phyloP scores from a whole-genome alignment of 192 early-diverging fungal genomes.

The Geranomyces michiganensis region DNA sequence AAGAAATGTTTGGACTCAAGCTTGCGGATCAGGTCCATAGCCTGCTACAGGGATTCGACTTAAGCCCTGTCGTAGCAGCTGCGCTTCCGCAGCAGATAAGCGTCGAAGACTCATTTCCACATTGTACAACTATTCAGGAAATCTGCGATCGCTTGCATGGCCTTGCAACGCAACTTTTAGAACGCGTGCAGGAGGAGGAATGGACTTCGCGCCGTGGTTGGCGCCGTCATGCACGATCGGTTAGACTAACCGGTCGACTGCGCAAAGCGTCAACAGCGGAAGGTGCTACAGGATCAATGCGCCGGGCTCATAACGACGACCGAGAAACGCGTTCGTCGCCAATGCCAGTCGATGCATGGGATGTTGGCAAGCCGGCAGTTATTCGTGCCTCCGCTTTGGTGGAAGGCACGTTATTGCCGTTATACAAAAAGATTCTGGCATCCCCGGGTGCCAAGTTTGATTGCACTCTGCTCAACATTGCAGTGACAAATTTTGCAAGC shows the following conservation, averaged over 20 bases:
- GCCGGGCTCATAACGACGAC: constrained; percentile 14
- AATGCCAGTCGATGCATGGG: constrained; percentile 39
- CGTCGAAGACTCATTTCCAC: constrained; percentile 47
- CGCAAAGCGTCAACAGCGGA: background rate
- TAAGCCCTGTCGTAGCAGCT: constrained; percentile 23
- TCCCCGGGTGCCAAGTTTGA: background rate
- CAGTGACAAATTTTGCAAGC: background rate
- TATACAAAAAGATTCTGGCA: background rate
- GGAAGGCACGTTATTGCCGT: background rate
- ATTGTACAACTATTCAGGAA: constrained; percentile 32
- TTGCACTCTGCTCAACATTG: constrained; percentile 27
- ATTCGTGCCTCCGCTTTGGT: background rate
- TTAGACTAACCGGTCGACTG: constrained; percentile 35
- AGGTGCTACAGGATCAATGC: too few relatives aligned
- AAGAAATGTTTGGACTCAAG: background rate
- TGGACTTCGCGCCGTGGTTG: constrained; percentile 10
- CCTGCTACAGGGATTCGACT: constrained; percentile 37
- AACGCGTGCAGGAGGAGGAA: constrained; percentile 38
- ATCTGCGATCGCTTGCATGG: constrained; percentile 10
- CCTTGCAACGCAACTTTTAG: constrained; percentile 29
- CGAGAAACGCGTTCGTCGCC: constrained; percentile 20
- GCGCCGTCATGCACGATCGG: constrained; percentile 28
- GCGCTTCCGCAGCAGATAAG: constrained; percentile 35
- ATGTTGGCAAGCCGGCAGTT: background rate
- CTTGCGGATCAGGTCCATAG: background rate